These are phyloP conservation scores for Edaphochlamys debaryana DNA, from an alignment of 139 green algal genomes.

Conservation along the genomic window DNA sequence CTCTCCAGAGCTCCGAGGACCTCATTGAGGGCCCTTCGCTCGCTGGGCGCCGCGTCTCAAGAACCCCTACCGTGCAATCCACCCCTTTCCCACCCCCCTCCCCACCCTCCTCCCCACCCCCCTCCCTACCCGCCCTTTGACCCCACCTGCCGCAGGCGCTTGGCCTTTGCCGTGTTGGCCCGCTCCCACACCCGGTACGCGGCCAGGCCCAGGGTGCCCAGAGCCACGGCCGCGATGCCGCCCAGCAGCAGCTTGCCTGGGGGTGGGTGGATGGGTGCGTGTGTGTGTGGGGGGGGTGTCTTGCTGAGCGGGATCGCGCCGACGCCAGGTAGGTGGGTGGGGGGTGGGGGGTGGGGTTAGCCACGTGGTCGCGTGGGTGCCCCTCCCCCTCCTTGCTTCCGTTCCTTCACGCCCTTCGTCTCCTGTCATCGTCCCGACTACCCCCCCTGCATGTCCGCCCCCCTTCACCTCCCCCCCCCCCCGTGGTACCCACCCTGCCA, in stretches of 20 bases:
- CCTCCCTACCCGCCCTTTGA: not conserved
- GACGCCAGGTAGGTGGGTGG: not conserved
- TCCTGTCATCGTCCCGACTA: too few relatives aligned
- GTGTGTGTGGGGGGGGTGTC: too few relatives aligned
- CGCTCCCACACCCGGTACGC: constrained; percentile 55
- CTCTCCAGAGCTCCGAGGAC: too few relatives aligned
- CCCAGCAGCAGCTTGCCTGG: constrained; percentile 30
- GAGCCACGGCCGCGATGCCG: constrained; percentile 44
- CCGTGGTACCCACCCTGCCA: too few relatives aligned
- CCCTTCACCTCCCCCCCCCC: too few relatives aligned
- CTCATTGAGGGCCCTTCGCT: too few relatives aligned
- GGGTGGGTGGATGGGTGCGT: not conserved
- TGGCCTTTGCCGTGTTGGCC: constrained; percentile 54
- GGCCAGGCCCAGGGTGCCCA: constrained; percentile 63
- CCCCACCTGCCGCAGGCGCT: constrained; percentile 73
- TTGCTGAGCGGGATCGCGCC: too few relatives aligned
- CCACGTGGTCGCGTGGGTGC: too few relatives aligned
- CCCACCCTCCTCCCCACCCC: not conserved
- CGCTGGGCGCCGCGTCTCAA: too few relatives aligned
- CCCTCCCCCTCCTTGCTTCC: too few relatives aligned
- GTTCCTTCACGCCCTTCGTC: too few relatives aligned
- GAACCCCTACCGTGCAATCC: not conserved
- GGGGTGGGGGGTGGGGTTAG: not conserved
- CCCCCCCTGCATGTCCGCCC: too few relatives aligned
- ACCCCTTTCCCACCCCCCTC: not conserved